Conservation (phyloP, 208 protist species). For the Acanthamoeba castellanii region DNA sequence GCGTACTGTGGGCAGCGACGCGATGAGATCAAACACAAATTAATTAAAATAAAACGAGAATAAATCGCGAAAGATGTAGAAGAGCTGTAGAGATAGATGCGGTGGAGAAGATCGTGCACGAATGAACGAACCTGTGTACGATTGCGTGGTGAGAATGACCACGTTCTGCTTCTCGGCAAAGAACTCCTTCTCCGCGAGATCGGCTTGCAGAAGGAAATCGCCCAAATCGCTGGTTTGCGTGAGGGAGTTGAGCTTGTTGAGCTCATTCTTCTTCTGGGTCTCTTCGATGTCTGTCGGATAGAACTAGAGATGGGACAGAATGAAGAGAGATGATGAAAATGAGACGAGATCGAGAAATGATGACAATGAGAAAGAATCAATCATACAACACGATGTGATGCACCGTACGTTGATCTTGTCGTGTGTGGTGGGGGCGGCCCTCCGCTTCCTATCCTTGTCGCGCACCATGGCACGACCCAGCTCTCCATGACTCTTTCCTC, state of each 20-base stretch:
- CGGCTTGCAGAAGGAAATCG: constrained; percentile 82
- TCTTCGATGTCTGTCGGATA: constrained; percentile 31
- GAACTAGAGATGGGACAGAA: not conserved
- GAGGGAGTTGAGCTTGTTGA: constrained; percentile 73
- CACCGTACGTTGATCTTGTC: constrained; percentile 34
- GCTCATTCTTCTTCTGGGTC: not conserved
- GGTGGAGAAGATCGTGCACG: no score
- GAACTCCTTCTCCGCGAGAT: constrained; percentile 85
- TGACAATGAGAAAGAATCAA: not conserved
- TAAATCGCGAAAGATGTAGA: not conserved
- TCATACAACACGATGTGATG: not conserved
- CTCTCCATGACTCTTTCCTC: not conserved
- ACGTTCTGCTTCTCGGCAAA: constrained; percentile 78
- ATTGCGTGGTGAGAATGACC: constrained; percentile 48
- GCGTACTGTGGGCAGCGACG: not conserved
- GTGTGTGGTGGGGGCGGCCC: constrained; percentile 1
- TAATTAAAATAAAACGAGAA: not conserved
- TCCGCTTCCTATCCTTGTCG: constrained; percentile 32
- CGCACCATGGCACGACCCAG: constrained; percentile 10
- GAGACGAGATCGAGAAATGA: not conserved
- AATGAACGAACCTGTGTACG: not conserved
- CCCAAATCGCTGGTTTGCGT: constrained; percentile 80
- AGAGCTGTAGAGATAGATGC: not conserved
- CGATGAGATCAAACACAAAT: not conserved
- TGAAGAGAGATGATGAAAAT: not conserved